Conservation (phyloP, 331 rosid species). For the Rhamnella rubrinervis region DNA sequence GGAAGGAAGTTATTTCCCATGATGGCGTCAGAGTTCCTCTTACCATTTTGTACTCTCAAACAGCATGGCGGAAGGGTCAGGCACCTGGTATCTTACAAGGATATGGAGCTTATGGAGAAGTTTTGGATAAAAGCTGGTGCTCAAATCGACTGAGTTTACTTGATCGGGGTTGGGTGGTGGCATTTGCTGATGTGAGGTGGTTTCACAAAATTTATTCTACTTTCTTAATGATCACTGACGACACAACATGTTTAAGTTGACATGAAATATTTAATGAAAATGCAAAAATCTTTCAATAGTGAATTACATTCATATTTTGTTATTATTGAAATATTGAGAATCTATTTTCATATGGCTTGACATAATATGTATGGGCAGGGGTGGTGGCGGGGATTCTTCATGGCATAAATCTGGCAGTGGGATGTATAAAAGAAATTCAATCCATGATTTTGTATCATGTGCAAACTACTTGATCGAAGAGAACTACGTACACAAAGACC, state of each 20-base stretch:
- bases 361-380: slow-evolving; percentile 49
- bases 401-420: slow-evolving; percentile 86
- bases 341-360: slow-evolving; percentile 10
- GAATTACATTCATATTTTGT: not conserved
- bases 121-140: slow-evolving; percentile 80
- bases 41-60: slow-evolving; percentile 69
- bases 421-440: slow-evolving; percentile 64
- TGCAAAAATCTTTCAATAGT: not conserved
- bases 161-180: slow-evolving; percentile 92
- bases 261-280: no score
- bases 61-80: slow-evolving; percentile 57
- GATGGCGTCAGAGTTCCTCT: slow-evolving; percentile 72
- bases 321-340: not conserved
- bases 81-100: slow-evolving; percentile 82
- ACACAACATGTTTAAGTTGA: no score
- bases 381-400: slow-evolving; percentile 60
- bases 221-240: no score
- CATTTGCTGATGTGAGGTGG: slow-evolving; percentile 92
- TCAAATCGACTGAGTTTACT: slow-evolving; percentile 78
- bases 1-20: slow-evolving; percentile 66
- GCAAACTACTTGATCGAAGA: slow-evolving; percentile 67
- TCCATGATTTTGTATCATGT: slow-evolving; percentile 73
- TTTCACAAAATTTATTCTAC: not conserved
- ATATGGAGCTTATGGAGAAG: slow-evolving; percentile 95
- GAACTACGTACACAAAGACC: slow-evolving; percentile 58